Base-by-base conservation (phyloP, 768 basidiomycete genomes). In the Hygrophoropsis aurantiaca region DNA sequence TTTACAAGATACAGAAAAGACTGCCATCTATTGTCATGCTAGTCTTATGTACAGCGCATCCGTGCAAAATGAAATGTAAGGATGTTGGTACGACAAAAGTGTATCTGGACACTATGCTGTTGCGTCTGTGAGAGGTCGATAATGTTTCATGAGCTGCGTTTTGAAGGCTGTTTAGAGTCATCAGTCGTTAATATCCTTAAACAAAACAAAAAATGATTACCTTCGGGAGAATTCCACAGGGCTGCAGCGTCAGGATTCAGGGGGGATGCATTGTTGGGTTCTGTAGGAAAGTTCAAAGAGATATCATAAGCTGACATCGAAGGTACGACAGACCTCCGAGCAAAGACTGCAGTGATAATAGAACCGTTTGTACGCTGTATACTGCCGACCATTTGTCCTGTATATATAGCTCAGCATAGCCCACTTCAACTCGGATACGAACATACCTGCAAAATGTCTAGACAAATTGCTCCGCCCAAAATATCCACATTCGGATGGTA, bases 331-430 rank as follows among this genome's bases (percentile, higher is more conserved):
- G 57, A 91, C 91, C 91, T 56, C 92, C 92, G 39, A 95, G 77
- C 30, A 95, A 71, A 9, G 87, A 90, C 60, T 95, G 93, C 46
- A 95, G 66, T 11, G 92, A 94, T 8, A 94, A 70, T 16, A 95
- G 77, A 34, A 95, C 87, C 0, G 90, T 93, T 54, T 92, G 89
- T 27, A 94, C 92, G 49, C 88, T 90, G 65, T 94, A 92, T 1
- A 94, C 87, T 6, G 93, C 91, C 3, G 89, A 90, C 93, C 92
- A 94, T 60, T 93, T 90, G 67, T 93, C 90, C 87, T 91, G 42
- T 11, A 36, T 9, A 52, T 54, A 16, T 53, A 49, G n/a, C n/a
- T n/a, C n/a, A 11, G 46, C 46, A 55, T 38, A 2, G 11, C 16
- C 25, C 21, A 25, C 2, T 11, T 15, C 13, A 19, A 8, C 21